These are phyloP conservation scores for Chaetothyriales sp. DNA, from an alignment of 2,329 filamentous ascomycete species.

Conservation along the genomic window DNA sequence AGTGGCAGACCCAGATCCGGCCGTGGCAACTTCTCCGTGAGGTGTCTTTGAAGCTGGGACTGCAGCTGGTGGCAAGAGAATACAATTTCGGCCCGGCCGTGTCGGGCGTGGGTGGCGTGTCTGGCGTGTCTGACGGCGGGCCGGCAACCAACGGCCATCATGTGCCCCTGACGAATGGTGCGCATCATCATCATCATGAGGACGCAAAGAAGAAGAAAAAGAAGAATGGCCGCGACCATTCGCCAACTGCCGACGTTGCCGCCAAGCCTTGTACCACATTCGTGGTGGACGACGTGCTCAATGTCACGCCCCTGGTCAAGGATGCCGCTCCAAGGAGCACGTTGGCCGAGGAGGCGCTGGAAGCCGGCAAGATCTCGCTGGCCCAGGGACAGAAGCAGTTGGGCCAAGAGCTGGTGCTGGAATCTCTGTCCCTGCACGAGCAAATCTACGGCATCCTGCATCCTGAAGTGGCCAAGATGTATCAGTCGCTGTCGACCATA, in stretches of 20 bases:
- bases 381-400: conserved; percentile 90
- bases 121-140: conserved; percentile 21
- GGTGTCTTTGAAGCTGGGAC: conserved; percentile 71
- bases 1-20: conserved; percentile 56
- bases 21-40: conserved; percentile 80
- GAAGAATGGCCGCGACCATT: conserved; percentile 24
- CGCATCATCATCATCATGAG: conserved; percentile 26
- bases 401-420: conserved; percentile 87
- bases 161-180: conserved; percentile 16
- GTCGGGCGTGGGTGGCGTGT: too few species aligned
- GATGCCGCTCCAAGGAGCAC: conserved; percentile 83
- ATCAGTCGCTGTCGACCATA: conserved; percentile 87
- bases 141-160: conserved; percentile 26
- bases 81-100: conserved; percentile 51
- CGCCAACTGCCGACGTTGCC: conserved; percentile 25
- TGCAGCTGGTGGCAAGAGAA: conserved; percentile 71
- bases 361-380: conserved; percentile 92
- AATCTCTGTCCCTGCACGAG: conserved; percentile 90
- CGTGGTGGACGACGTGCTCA: conserved; percentile 70
- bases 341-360: conserved; percentile 86
- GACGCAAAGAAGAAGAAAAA: conserved; percentile 45
- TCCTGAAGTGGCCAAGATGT: conserved; percentile 87
- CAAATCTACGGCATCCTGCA: conserved; percentile 97
- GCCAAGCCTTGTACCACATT: conserved; percentile 50
- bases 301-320: conserved; percentile 88